These are phyloP conservation scores for Colletotrichum camelliae DNA, from an alignment of 2,329 filamentous ascomycete species.

Conservation along the genomic window DNA sequence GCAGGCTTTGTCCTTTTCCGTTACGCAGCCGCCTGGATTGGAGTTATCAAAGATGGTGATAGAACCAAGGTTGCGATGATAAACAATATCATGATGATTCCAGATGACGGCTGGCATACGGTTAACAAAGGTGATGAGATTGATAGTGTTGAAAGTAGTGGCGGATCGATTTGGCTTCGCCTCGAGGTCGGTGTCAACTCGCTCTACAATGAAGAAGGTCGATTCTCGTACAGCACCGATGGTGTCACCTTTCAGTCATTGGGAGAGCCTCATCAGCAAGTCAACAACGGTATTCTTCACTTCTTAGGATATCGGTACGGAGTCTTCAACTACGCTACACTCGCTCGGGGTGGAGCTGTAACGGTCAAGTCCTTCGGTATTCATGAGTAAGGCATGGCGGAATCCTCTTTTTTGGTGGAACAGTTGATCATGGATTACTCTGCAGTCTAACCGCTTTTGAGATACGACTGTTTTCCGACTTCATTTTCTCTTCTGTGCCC, in stretches of 20 bases:
- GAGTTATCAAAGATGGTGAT: neutral
- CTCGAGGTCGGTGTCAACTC: neutral
- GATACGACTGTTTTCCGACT: neutral
- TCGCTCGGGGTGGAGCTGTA: neutral
- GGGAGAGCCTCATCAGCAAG: neutral
- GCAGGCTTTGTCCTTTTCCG: neutral
- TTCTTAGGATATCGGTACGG: neutral
- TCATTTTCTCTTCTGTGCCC: neutral
- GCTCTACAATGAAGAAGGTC: neutral
- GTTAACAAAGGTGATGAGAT: neutral
- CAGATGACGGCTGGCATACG: neutral
- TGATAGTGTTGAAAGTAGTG: neutral
- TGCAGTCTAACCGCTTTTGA: rapidly evolving
- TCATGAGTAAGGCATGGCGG: neutral
- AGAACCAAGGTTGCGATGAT: neutral
- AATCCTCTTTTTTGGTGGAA: neutral
- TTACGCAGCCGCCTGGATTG: neutral
- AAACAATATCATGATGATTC: neutral
- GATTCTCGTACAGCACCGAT: neutral
- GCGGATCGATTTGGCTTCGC: neutral
- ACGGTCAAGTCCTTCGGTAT: neutral
- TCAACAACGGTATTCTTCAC: neutral
- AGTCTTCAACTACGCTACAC: neutral
- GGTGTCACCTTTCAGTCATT: neutral
- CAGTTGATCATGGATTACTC: neutral